Evolutionary conservation across 768 basidiomycete genomes (phyloP).

Genomic region (Lentinula aciculospora): DNA sequence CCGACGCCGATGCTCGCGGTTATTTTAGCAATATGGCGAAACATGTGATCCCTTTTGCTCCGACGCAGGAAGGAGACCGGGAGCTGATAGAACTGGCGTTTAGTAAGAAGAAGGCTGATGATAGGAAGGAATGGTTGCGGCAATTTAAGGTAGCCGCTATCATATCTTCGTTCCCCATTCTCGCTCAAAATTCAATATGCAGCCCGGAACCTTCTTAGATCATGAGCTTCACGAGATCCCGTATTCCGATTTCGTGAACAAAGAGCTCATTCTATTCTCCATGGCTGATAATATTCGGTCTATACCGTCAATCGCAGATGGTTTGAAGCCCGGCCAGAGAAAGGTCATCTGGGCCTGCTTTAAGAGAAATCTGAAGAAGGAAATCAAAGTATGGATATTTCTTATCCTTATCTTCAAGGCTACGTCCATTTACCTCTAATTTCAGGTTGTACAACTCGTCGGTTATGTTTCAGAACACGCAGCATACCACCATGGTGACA

Average conservation of each 20-base stretch:
- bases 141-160: conserved; percentile 65
- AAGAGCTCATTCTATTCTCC: conserved; percentile 95
- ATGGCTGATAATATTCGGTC: conserved; percentile 99
- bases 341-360: conserved; percentile 97
- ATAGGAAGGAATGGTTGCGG: conserved; percentile 96
- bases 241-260: conserved; percentile 95
- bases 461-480: conserved; percentile 94
- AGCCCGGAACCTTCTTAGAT: conserved; percentile 94
- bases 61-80: conserved; percentile 75
- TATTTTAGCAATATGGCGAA: conserved; percentile 92
- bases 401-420: neutral
- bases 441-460: conserved; percentile 85
- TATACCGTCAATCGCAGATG: conserved; percentile 91
- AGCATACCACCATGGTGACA: conserved; percentile 96
- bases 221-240: conserved; percentile 84
- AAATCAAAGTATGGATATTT: conserved; percentile 76
- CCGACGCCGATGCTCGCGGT: conserved; percentile 80
- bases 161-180: conserved; percentile 4
- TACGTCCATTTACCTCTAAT: neutral
- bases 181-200: conserved; percentile 1
- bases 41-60: conserved; percentile 91
- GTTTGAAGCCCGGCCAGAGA: conserved; percentile 94
- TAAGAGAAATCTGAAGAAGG: conserved; percentile 87
- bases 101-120: conserved; percentile 99
- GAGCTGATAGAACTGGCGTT: conserved; percentile 95